These are phyloP conservation scores for Penicillium paradoxum DNA, from an alignment of 495 filamentous ascomycete genomes.

Conservation along the genomic window DNA sequence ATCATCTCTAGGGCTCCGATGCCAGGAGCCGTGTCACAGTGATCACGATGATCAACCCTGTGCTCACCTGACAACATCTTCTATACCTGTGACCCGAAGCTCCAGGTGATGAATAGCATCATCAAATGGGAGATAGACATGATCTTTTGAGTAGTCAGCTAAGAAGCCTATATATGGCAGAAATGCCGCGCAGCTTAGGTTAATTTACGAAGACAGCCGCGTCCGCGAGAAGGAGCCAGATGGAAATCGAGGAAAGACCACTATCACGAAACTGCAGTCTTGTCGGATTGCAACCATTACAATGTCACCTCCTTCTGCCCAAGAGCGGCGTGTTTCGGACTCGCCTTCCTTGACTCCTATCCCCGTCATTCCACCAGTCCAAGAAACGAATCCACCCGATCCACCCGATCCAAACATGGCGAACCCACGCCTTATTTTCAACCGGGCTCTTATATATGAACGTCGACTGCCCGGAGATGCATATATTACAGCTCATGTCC, in stretches of 20 bases:
- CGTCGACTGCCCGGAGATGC: conserved; percentile 44
- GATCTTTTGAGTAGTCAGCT: not conserved
- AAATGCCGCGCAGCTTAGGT: not conserved
- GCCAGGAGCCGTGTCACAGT: not conserved
- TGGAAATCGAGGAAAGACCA: conserved; percentile 13
- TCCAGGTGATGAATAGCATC: conserved; percentile 24
- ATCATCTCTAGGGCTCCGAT: not conserved
- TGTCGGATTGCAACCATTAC: conserved; percentile 1
- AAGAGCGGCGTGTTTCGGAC: not conserved
- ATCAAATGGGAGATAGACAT: conserved; percentile 1
- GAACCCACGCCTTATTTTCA: conserved; percentile 40
- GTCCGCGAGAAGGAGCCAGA: conserved; percentile 6
- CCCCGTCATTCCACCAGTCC: not conserved
- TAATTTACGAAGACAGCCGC: not conserved
- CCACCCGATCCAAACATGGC: conserved; percentile 36
- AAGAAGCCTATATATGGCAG: not conserved
- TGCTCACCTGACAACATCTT: conserved; percentile 13
- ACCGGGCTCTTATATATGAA: conserved; percentile 48
- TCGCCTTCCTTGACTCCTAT: not conserved
- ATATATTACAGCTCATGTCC: conserved; percentile 48
- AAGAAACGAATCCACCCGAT: conserved; percentile 9
- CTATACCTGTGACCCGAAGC: conserved; percentile 17
- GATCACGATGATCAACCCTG: not conserved
- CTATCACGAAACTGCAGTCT: conserved; percentile 8
- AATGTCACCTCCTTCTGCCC: conserved; percentile 12